These are phyloP conservation scores for Solanum tarijense DNA, from an alignment of 257 asterid genomes.

Conservation along the genomic window DNA sequence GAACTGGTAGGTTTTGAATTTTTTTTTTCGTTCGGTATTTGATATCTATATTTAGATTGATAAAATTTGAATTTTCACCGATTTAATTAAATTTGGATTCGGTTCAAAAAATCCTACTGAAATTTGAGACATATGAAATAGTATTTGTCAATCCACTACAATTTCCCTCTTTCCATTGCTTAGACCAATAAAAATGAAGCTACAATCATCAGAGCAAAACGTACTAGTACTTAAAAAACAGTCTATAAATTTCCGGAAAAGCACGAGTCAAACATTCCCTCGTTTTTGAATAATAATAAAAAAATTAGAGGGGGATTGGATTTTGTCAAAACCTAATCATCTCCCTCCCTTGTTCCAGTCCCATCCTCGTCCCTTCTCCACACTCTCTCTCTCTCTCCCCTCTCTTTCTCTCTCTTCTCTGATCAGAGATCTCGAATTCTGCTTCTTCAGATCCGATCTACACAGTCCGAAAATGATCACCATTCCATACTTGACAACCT, in stretches of 20 bases:
- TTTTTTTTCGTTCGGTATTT: neutral
- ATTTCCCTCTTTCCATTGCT: neutral
- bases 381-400: neutral
- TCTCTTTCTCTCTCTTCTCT: neutral
- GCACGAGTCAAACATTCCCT: neutral
- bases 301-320: neutral
- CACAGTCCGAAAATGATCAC: constrained; percentile 55
- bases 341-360: neutral
- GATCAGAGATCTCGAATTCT: constrained; percentile 13
- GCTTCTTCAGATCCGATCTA: constrained; percentile 32
- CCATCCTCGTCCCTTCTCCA: neutral
- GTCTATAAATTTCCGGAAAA: neutral
- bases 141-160: too few species aligned
- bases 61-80: too few species aligned
- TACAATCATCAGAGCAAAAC: neutral
- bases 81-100: too few species aligned
- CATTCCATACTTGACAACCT: constrained; percentile 79
- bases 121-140: too few species aligned
- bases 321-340: neutral
- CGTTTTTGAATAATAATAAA: neutral
- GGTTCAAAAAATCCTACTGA: rapidly evolving
- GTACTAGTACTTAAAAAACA: neutral
- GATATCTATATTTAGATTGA: neutral
- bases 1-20: neutral
- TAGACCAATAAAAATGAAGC: neutral